Evolutionary conservation across 176 grass and related monocot species (phyloP), one percentile per base, ranked within the genome.

Genomic region (Alloteropsis semialata): DNA sequence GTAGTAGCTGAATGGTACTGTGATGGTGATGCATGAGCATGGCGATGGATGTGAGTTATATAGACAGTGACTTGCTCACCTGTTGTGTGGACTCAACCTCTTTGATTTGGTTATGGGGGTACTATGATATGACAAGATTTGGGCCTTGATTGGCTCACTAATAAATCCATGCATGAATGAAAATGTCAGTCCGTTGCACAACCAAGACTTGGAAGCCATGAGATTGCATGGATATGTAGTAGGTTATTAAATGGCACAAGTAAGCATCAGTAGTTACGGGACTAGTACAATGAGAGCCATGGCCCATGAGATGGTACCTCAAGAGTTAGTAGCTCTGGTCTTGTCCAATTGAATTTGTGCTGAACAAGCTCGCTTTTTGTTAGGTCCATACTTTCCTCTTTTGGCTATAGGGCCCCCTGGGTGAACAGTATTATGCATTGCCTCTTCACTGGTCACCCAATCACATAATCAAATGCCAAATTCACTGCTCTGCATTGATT

Each of bases 21-120:
- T 55, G 77, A 85, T 81, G 63, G 64, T 69, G 81, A 73, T 43
- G 34, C 44, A 44, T 76, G 39, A 68, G 55, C 41, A 49, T 71
- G 73, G 17, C 67, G 67, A 59, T 66, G 48, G 81, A 57, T 48
- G 75, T 43, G 37, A 84, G 50, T n/a, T 66, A 56, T 66, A 56
- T 48, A 58, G 68, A 67, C 77, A 69, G 54, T 57, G 81, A 79
- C 75, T 37, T 82, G 64, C 15, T 33, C 50, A 43, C n/a, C 24
- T 72, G 45, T 71, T 43, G 22, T 44, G 21, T 51, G 71, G n/a
- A 56, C 45, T 89, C 36, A 25, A 65, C 56, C 82, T 85, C 56
- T 84, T 75, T 89, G 68, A 79, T 88, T 88, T 11, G 87, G 58
- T 79, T 2, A n/a, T n/a, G 67, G 41, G 28, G n/a, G 28, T 29